Conservation (phyloP, 2,329 filamentous ascomycete species). For the Botryotinia narcissicola region DNA sequence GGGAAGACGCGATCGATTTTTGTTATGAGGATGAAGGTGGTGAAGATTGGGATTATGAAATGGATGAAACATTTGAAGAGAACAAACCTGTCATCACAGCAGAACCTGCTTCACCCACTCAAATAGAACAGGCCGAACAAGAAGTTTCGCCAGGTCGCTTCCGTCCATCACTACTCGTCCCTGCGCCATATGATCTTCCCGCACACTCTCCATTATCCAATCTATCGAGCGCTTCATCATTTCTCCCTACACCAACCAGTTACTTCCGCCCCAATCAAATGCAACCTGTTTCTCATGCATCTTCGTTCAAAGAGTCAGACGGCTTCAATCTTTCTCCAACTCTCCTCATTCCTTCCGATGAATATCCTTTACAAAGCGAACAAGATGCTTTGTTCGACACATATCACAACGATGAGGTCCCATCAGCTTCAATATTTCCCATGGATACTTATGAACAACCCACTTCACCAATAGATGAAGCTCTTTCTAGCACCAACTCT, state of each 20-base stretch:
- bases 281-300: conserved; percentile 43
- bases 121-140: conserved; percentile 25
- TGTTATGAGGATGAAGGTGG: conserved; percentile 68
- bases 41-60: conserved; percentile 64
- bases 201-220: conserved; percentile 37
- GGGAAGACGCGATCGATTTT: conserved; percentile 70
- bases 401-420: conserved; percentile 27
- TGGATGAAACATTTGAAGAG: conserved; percentile 58
- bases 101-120: conserved; percentile 34
- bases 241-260: conserved; percentile 25
- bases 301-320: conserved; percentile 58
- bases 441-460: conserved; percentile 30
- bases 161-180: conserved; percentile 35
- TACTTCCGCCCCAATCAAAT: conserved; percentile 30
- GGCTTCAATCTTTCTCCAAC: conserved; percentile 60
- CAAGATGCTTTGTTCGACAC: conserved; percentile 36
- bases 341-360: conserved; percentile 58
- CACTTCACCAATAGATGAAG: conserved; percentile 36
- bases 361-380: conserved; percentile 53
- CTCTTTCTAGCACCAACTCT: conserved; percentile 34
- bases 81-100: conserved; percentile 29
- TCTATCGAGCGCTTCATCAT: conserved; percentile 30
- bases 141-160: conserved; percentile 32
- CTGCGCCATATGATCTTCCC: conserved; percentile 33
- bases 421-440: conserved; percentile 30